Percentiles rank a stretch among this genome's conserved stretches.
Conservation (phyloP, 2,329 filamentous ascomycete genomes). For the Colletotrichum godetiae region DNA sequence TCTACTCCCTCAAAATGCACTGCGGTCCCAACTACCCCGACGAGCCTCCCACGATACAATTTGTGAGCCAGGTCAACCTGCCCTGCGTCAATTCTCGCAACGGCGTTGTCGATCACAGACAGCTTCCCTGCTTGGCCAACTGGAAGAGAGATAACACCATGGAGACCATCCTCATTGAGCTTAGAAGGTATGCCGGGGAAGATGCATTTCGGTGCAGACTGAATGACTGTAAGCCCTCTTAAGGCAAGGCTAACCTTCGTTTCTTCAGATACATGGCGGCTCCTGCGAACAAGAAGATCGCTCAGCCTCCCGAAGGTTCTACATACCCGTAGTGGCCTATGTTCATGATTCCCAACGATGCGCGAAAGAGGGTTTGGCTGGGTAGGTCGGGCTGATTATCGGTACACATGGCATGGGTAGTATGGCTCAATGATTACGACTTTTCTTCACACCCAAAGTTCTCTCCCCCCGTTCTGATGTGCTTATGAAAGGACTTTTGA, state of each 20-base stretch:
- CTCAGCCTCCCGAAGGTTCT: slow-evolving; percentile 90
- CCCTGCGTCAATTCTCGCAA: slow-evolving; percentile 87
- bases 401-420: slow-evolving; percentile 27
- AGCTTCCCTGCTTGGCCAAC: slow-evolving; percentile 85
- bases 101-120: slow-evolving; percentile 85
- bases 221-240: neutral
- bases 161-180: slow-evolving; percentile 91
- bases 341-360: slow-evolving; percentile 25
- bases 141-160: slow-evolving; percentile 96
- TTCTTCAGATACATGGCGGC: slow-evolving; percentile 87
- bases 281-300: slow-evolving; percentile 91
- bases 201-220: neutral
- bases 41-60: slow-evolving; percentile 87
- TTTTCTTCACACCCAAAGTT: neutral
- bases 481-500: neutral
- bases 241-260: slow-evolving; percentile 26
- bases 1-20: slow-evolving; percentile 98
- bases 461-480: neutral
- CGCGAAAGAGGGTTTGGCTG: slow-evolving; percentile 13
- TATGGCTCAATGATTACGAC: slow-evolving; percentile 33
- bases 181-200: slow-evolving; percentile 71
- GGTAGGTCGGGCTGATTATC: slow-evolving; percentile 13
- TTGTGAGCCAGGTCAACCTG: slow-evolving; percentile 95
- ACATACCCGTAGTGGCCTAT: slow-evolving; percentile 45
- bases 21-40: slow-evolving; percentile 93